These are phyloP conservation scores for Pseudoturritis turrita DNA, from an alignment of 345 rosid genomes.

Conservation along the genomic window DNA sequence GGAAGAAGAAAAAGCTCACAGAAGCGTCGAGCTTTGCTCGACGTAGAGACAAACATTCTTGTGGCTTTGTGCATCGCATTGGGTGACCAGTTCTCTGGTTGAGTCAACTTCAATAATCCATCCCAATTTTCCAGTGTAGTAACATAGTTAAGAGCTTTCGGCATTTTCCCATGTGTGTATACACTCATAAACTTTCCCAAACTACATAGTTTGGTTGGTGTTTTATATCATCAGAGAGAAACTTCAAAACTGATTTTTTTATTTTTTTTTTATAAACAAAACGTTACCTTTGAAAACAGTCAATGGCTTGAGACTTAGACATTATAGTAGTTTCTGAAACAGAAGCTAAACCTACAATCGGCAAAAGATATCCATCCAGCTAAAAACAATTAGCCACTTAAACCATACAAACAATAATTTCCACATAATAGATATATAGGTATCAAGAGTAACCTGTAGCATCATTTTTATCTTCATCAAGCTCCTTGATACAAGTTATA, in stretches of 20 bases:
- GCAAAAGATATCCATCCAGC: neutral
- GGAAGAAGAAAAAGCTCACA: constrained; percentile 5
- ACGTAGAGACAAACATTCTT: neutral
- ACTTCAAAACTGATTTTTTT: neutral
- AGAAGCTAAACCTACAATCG: neutral
- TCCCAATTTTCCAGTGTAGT: neutral
- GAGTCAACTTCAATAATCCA: neutral
- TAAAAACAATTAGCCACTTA: neutral
- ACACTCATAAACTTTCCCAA: neutral
- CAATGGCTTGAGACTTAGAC: no score
- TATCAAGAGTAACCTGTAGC: neutral
- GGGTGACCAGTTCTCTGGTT: neutral
- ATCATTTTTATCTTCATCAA: neutral
- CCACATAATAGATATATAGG: neutral
- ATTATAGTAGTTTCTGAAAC: neutral
- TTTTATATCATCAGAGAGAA: neutral
- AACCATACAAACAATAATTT: neutral
- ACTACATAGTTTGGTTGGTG: neutral
- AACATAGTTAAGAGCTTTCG: neutral
- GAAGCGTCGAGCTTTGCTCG: neutral
- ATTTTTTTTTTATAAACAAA: neutral
- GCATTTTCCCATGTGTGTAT: neutral
- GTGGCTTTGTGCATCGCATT: neutral
- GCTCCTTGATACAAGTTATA: neutral
- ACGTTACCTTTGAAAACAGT: neutral